Conservation (phyloP, 2,329 filamentous ascomycete genomes). For the Fusarium proliferatum region DNA sequence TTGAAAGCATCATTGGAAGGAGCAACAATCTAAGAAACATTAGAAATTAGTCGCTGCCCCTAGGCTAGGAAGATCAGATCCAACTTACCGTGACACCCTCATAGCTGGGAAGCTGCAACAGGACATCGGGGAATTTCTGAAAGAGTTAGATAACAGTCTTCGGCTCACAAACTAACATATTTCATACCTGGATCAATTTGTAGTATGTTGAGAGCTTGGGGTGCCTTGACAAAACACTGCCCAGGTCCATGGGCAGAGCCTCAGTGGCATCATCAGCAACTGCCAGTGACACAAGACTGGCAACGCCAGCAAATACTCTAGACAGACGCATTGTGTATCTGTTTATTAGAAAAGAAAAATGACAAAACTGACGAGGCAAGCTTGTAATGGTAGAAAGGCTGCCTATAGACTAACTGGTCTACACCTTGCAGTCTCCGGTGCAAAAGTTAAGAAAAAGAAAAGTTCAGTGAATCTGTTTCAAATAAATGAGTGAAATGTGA, state of each 20-base stretch:
- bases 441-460: not conserved
- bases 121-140: conserved; percentile 59
- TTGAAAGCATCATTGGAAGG: conserved; percentile 69
- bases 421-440: not conserved
- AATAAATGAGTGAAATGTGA: conserved; percentile 12
- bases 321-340: conserved; percentile 32
- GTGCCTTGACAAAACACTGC: conserved; percentile 52
- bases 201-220: conserved; percentile 58
- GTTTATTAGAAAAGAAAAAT: not conserved
- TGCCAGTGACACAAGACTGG: conserved; percentile 34
- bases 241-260: conserved; percentile 49
- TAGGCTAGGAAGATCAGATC: too few species aligned
- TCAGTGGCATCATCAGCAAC: conserved; percentile 34
- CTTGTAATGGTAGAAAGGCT: not conserved
- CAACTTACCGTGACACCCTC: conserved; percentile 57
- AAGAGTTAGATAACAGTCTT: not conserved
- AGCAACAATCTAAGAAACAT: conserved; percentile 59
- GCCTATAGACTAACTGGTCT: not conserved
- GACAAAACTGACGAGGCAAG: not conserved
- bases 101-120: conserved; percentile 57
- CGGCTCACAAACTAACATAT: not conserved
- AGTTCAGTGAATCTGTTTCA: not conserved
- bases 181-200: conserved; percentile 55
- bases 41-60: not conserved
- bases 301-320: conserved; percentile 33